phyloP scores from a whole-genome alignment of 2,329 filamentous ascomycete genomes.

The Talaromyces rugulosus region DNA sequence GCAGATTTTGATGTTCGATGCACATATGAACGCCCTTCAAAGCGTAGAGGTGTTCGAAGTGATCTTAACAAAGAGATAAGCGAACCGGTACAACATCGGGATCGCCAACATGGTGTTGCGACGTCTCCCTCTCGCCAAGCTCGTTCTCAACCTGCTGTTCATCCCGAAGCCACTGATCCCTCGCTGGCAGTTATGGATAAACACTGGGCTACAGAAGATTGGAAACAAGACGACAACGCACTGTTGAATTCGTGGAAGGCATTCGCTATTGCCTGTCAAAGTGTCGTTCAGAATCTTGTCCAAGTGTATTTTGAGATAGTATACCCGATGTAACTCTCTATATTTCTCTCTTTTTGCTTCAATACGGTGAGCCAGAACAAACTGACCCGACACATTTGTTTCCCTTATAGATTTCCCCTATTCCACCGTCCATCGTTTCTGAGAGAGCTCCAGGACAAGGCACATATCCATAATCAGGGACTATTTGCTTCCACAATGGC shows the following conservation, averaged over 20 bases:
- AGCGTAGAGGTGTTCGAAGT: slow-evolving; percentile 31
- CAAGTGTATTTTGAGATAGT: slow-evolving; percentile 51
- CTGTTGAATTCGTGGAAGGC: slow-evolving; percentile 35
- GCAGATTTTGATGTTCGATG: slow-evolving; percentile 48
- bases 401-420: slow-evolving; percentile 40
- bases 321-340: slow-evolving; percentile 51
- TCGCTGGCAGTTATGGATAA: slow-evolving; percentile 11
- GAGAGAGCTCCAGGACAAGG: slow-evolving; percentile 35
- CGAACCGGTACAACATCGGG: background rate
- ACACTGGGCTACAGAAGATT: slow-evolving; percentile 14
- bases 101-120: too few relatives aligned
- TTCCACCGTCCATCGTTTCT: slow-evolving; percentile 47
- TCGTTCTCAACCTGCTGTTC: background rate
- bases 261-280: slow-evolving; percentile 37
- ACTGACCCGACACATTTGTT: too few relatives aligned
- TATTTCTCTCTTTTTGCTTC: background rate
- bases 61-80: slow-evolving; percentile 1
- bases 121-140: background rate
- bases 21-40: slow-evolving; percentile 44
- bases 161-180: background rate
- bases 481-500: slow-evolving; percentile 52
- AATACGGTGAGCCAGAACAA: too few relatives aligned
- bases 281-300: slow-evolving; percentile 40
- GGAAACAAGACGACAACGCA: slow-evolving; percentile 18
- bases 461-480: slow-evolving; percentile 41